Evolutionary conservation across 2,329 filamentous ascomycete species (phyloP).

Genomic region (Gremmenia infestans): DNA sequence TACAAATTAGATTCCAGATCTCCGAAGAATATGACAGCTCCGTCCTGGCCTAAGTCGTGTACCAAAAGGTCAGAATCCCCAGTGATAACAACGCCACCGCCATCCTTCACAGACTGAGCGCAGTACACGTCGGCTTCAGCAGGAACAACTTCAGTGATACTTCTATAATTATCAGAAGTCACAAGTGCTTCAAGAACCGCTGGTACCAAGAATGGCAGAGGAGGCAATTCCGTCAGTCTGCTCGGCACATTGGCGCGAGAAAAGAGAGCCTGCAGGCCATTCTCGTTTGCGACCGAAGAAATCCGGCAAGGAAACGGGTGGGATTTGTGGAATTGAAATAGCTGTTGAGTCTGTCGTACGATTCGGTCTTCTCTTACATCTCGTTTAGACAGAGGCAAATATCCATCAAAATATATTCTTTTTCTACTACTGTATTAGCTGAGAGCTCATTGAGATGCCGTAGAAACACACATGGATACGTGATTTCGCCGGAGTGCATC

Average conservation of each 20-base stretch:
- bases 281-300: slow-evolving; percentile 1
- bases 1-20: slow-evolving; percentile 42
- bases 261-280: slow-evolving; percentile 17
- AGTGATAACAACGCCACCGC: slow-evolving; percentile 60
- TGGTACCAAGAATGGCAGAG: slow-evolving; percentile 68
- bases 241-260: slow-evolving; percentile 16
- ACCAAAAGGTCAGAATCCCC: slow-evolving; percentile 85
- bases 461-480: slow-evolving; percentile 45
- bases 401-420: slow-evolving; percentile 82
- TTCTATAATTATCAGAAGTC: slow-evolving; percentile 37
- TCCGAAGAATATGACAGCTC: slow-evolving; percentile 62
- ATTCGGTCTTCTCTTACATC: slow-evolving; percentile 24
- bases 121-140: slow-evolving; percentile 85
- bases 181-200: slow-evolving; percentile 67
- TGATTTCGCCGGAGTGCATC: slow-evolving; percentile 53
- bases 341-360: slow-evolving; percentile 19
- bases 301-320: slow-evolving; percentile 14
- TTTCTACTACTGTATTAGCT: slow-evolving; percentile 39
- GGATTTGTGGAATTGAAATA: slow-evolving; percentile 22
- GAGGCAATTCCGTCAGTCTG: slow-evolving; percentile 32
- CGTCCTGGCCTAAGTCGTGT: slow-evolving; percentile 59
- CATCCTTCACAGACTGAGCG: slow-evolving; percentile 54
- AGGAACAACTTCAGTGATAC: slow-evolving; percentile 56
- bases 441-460: background rate
- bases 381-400: slow-evolving; percentile 52